Conservation (phyloP, 768 basidiomycete species). For the Boletellus ananiceps region DNA sequence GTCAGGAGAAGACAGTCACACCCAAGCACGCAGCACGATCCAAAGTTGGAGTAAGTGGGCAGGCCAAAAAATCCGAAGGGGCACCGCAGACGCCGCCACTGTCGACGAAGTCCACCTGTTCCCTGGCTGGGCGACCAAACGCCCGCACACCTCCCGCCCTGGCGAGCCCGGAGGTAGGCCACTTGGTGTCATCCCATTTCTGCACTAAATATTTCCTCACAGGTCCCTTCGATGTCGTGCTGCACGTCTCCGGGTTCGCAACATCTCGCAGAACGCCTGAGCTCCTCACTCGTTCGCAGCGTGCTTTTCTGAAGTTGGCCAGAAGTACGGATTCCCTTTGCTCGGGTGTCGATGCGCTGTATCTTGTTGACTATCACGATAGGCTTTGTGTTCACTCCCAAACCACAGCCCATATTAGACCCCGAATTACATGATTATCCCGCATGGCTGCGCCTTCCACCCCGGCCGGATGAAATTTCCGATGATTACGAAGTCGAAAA, state of each 20-base stretch:
- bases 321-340: constrained; percentile 46
- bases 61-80: constrained; percentile 46
- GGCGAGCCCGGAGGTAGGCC: constrained; percentile 26
- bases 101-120: constrained; percentile 57
- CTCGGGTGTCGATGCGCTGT: neutral
- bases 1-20: constrained; percentile 20
- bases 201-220: neutral
- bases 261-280: constrained; percentile 55
- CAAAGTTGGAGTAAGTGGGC: constrained; percentile 64
- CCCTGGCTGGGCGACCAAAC: constrained; percentile 75
- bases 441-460: constrained; percentile 41
- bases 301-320: constrained; percentile 71
- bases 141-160: constrained; percentile 33
- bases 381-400: constrained; percentile 77
- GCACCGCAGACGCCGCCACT: constrained; percentile 19
- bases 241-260: constrained; percentile 77
- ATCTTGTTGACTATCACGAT: constrained; percentile 2
- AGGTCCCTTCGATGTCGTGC: constrained; percentile 65
- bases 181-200: neutral
- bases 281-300: constrained; percentile 65
- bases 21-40: constrained; percentile 18
- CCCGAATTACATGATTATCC: constrained; percentile 30
- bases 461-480: constrained; percentile 53
- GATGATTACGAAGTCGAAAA: constrained; percentile 55
- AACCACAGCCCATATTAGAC: constrained; percentile 35